Conservation (phyloP, 768 basidiomycete genomes). For the Postia placenta region DNA sequence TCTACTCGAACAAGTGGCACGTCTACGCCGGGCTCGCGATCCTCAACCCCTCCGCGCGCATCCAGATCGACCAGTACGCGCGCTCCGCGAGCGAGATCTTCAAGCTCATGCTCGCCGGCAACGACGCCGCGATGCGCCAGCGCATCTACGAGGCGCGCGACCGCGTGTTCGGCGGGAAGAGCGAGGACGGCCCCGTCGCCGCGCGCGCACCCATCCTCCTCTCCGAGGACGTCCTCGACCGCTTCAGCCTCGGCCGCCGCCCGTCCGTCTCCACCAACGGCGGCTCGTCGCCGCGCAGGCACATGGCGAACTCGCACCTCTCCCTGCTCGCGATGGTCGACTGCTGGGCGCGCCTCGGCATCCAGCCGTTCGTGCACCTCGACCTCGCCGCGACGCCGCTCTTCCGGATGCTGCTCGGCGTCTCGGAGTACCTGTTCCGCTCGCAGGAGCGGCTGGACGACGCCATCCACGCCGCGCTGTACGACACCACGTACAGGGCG, state of each 20-base stretch:
- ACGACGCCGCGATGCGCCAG: constrained; percentile 49
- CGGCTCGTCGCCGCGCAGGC: constrained; percentile 4
- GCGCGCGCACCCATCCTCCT: constrained; percentile 66
- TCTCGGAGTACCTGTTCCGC: constrained; percentile 92
- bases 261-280: constrained; percentile 11
- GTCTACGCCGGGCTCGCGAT: constrained; percentile 99
- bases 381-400: constrained; percentile 92
- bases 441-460: constrained; percentile 53
- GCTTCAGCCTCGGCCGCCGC: constrained; percentile 71
- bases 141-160: constrained; percentile 72
- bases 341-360: constrained; percentile 85
- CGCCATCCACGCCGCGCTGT: constrained; percentile 69
- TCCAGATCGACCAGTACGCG: constrained; percentile 90
- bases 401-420: constrained; percentile 95
- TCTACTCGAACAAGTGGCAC: constrained; percentile 97
- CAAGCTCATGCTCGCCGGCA: constrained; percentile 83
- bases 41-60: constrained; percentile 83
- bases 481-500: constrained; percentile 72
- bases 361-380: constrained; percentile 88
- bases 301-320: constrained; percentile 73
- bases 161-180: constrained; percentile 58
- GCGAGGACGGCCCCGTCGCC: constrained; percentile 9
- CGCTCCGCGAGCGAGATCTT: constrained; percentile 82
- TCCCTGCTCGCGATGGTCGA: constrained; percentile 97
- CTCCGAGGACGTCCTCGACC: constrained; percentile 79